phyloP scores from a whole-genome alignment of 176 grass and related monocot species.

The Rhynchospora pubera region DNA sequence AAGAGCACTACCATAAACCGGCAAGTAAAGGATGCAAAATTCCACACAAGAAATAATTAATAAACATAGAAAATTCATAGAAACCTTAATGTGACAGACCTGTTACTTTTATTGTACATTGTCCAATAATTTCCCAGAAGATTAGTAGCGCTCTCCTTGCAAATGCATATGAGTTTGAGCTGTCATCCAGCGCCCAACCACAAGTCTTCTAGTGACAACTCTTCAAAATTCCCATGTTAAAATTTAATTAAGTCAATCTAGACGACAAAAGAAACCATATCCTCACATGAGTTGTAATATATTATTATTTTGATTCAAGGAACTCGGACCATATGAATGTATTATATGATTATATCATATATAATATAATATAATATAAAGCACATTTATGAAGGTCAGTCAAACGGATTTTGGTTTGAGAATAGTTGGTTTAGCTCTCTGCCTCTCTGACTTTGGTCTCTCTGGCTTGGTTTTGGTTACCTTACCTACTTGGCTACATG shows the following conservation, averaged over 20 bases:
- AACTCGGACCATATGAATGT: neutral
- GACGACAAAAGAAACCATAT: neutral
- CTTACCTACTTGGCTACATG: too few relatives aligned
- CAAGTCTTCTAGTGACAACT: neutral
- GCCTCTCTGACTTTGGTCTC: neutral
- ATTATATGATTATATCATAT: neutral
- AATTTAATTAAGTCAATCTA: neutral
- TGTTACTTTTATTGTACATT: neutral
- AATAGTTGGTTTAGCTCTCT: neutral
- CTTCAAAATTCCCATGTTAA: neutral
- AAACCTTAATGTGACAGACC: too few relatives aligned
- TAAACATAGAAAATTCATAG: neutral
- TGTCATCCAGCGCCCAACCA: neutral
- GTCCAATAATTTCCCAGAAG: neutral
- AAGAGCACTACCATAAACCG: too few relatives aligned
- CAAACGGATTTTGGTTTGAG: neutral
- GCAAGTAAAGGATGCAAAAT: neutral
- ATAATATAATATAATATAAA: neutral
- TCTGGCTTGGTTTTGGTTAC: neutral
- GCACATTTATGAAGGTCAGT: conserved; percentile 8
- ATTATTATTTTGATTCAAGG: neutral
- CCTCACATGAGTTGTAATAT: too few relatives aligned
- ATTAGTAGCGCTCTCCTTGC: neutral
- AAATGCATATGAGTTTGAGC: neutral
- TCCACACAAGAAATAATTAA: neutral